These are phyloP conservation scores for Tephrocybe rancida DNA, from an alignment of 768 basidiomycete species.

Conservation along the genomic window DNA sequence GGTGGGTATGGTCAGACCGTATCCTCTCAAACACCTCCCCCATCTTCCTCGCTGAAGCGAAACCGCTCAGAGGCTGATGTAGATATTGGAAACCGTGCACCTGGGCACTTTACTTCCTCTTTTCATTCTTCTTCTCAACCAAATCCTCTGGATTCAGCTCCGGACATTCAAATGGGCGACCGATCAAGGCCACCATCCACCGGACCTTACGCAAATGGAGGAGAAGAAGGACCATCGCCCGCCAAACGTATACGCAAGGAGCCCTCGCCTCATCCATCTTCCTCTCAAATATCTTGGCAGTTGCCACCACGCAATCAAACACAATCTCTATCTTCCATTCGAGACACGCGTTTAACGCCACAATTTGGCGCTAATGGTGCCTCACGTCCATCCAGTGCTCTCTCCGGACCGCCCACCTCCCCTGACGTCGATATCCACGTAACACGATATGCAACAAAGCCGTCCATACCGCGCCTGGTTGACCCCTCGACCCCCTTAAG, in stretches of 20 bases:
- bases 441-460: conserved; percentile 71
- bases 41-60: conserved; percentile 53
- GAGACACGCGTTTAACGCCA: conserved; percentile 25
- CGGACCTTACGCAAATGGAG: conserved; percentile 49
- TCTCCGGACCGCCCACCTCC: conserved; percentile 35
- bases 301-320: conserved; percentile 30
- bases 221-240: conserved; percentile 68
- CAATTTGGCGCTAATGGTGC: conserved; percentile 43
- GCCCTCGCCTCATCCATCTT: conserved; percentile 32
- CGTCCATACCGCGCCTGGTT: conserved; percentile 49
- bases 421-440: conserved; percentile 46
- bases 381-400: conserved; percentile 48
- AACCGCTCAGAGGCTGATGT: conserved; percentile 71
- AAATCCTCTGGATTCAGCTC: conserved; percentile 25
- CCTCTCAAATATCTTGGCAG: conserved; percentile 36
- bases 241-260: conserved; percentile 74
- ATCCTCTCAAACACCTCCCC: conserved; percentile 54
- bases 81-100: conserved; percentile 31
- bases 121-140: conserved; percentile 24
- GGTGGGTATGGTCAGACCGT: conserved; percentile 53
- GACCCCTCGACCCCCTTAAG: conserved; percentile 57
- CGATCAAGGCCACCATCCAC: conserved; percentile 54
- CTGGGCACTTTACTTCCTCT: conserved; percentile 19
- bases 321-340: conserved; percentile 28
- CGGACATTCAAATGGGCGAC: conserved; percentile 50